Percentiles rank a stretch among this genome's conserved stretches.
Conservation (phyloP, 805 yeast genomes). For the Saccharomycopsis vini region DNA sequence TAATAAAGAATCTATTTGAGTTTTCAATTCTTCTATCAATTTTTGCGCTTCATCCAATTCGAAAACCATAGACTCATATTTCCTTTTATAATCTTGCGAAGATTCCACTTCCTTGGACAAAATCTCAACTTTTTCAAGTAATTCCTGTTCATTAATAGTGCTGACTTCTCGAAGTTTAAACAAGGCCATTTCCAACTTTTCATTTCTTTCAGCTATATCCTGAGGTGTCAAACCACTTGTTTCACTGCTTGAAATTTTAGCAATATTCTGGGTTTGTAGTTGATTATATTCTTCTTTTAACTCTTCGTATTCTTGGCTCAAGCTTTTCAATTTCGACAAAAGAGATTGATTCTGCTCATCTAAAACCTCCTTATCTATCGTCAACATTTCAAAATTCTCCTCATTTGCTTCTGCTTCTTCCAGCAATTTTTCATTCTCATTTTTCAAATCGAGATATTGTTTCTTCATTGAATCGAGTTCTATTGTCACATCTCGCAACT, state of each 20-base stretch:
- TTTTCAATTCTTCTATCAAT: conserved; percentile 23
- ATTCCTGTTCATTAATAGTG: conserved; percentile 23
- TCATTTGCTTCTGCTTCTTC: conserved; percentile 18
- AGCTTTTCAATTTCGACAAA: conserved; percentile 24
- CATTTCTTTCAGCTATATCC: conserved; percentile 25
- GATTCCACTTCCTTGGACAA: conserved; percentile 10
- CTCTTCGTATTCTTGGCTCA: too few relatives aligned
- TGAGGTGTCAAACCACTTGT: conserved; percentile 18
- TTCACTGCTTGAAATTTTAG: not conserved
- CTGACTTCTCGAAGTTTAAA: conserved; percentile 27
- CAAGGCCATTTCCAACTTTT: conserved; percentile 35
- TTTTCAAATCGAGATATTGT: conserved; percentile 23
- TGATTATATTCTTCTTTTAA: conserved; percentile 28
- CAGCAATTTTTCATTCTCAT: conserved; percentile 23
- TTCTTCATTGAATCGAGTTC: conserved; percentile 26
- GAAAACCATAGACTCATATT: conserved; percentile 10
- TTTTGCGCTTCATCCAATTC: conserved; percentile 19
- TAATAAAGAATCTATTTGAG: conserved; percentile 24
- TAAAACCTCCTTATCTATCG: conserved; percentile 39
- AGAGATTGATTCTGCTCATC: conserved; percentile 29
- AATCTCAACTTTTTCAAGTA: conserved; percentile 22
- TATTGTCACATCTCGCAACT: conserved; percentile 29
- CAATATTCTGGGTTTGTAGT: conserved; percentile 26
- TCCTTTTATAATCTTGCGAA: conserved; percentile 4
- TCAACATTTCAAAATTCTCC: conserved; percentile 26